Conservation (phyloP, 768 basidiomycete genomes). For the Hericium coralloides region DNA sequence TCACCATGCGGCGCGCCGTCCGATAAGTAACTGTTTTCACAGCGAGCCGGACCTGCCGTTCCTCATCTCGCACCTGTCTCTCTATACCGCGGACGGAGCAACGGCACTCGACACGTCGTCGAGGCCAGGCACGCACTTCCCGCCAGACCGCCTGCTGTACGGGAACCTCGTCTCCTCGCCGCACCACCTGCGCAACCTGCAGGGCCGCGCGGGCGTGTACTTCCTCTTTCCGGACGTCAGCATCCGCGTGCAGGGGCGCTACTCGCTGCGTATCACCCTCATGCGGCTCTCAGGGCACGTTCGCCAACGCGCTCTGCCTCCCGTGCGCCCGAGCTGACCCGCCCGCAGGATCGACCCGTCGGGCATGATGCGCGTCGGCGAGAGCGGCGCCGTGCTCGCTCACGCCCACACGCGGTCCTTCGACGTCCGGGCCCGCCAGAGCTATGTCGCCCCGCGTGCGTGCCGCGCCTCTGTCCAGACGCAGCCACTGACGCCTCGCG, state of each 20-base stretch:
- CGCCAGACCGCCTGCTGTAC: constrained; percentile 59
- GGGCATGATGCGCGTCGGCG: constrained; percentile 30
- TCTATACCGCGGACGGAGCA: constrained; percentile 62
- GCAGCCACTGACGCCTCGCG: constrained; percentile 12
- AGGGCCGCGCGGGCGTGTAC: constrained; percentile 75
- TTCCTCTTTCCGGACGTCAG: constrained; percentile 91
- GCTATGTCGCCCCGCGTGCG: constrained; percentile 78
- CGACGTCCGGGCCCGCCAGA: constrained; percentile 63
- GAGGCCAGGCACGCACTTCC: constrained; percentile 36
- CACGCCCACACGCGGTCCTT: constrained; percentile 67
- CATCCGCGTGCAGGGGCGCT: constrained; percentile 69
- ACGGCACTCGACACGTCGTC: constrained; percentile 58
- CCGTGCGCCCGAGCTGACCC: neutral
- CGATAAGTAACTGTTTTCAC: constrained; percentile 3
- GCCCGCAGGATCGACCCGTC: constrained; percentile 3
- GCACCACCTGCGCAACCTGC: constrained; percentile 70
- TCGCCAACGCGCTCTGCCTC: neutral
- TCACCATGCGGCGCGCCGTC: constrained; percentile 12
- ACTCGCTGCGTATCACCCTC: constrained; percentile 65
- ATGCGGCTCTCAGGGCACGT: constrained; percentile 70
- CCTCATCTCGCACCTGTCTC: constrained; percentile 73
- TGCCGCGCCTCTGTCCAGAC: constrained; percentile 8
- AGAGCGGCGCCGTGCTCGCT: constrained; percentile 59
- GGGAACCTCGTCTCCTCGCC: constrained; percentile 81
- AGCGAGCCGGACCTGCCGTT: constrained; percentile 86